Conservation (phyloP, 208 protist genomes). For the Acanthamoeba royreba region DNA sequence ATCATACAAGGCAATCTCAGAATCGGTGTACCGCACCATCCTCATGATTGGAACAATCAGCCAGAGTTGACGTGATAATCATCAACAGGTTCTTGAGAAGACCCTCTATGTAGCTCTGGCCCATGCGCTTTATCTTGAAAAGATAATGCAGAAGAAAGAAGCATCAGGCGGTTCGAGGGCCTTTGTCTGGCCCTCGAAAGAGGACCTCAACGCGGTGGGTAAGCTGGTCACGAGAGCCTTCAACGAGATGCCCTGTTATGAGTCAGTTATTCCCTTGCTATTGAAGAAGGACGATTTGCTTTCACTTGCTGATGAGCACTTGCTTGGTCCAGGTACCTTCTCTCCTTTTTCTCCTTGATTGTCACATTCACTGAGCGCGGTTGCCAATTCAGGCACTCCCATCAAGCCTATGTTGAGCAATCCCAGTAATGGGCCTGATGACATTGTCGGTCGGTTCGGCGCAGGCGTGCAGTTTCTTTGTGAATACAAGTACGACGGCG, state of each 20-base stretch:
- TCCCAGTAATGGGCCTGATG: not conserved
- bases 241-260: conserved; percentile 35
- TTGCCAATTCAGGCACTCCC: not conserved
- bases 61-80: not conserved
- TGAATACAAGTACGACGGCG: conserved; percentile 36
- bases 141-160: not conserved
- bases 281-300: not conserved
- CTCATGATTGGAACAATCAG: not conserved
- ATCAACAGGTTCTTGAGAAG: not conserved
- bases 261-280: not conserved
- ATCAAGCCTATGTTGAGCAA: not conserved
- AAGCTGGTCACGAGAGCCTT: not conserved
- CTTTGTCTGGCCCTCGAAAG: not conserved
- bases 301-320: not conserved
- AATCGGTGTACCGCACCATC: not conserved
- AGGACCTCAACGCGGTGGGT: not conserved
- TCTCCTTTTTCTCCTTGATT: not conserved
- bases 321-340: not conserved
- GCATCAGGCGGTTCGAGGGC: not conserved
- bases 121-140: not conserved
- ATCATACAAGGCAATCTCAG: not conserved
- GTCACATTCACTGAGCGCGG: not conserved
- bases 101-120: not conserved
- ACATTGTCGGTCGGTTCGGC: not conserved
- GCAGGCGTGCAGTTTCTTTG: not conserved